Base-by-base conservation (phyloP, 2,329 filamentous ascomycete genomes). In the Mariannaea sp. region DNA sequence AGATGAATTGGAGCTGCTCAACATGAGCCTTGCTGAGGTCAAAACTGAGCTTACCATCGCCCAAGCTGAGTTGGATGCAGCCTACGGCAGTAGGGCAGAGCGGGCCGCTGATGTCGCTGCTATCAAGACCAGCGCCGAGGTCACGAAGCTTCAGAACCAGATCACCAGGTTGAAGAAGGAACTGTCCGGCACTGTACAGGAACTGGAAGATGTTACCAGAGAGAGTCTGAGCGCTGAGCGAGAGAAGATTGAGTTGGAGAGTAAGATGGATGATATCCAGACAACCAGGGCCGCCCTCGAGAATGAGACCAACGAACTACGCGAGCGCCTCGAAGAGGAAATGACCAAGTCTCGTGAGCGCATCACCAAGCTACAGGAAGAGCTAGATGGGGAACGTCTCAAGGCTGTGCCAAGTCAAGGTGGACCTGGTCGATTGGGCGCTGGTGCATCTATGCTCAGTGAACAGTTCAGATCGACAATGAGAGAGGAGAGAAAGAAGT, bases 11-110 rank as follows among this genome's bases (percentile, higher is more conserved):
- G 79, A 82, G 44, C 70, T 72, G 49, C 71, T 81, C 47, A 80
- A 80, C 67, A 72, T 76, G 64, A 76, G 77, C 64, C 67, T 84
- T 49, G 78, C 80, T 27, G 81, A 84, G 70, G 75, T 82, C 66
- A 85, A 85, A 75, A 84, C 81, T 47, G 82, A 85, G 63, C 74
- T 83, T 54, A 83, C 82, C 39, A 78, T 85, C 62, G 80, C 81
- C 44, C 80, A 81, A 64, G 83, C 83, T 14, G 83, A 86, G 68
- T 77, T 86, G 24, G 83, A 86, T 58, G 81, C 81, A 51, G 82
- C 82, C 20, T 84, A 85, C 65, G 82, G 82, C 52, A 78, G 79
- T 52, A 78, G 82, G 54, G 77, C 80, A 53, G 77, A 85, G 70
- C 80, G 83, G 17, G 82, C 82, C 16, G 79, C 80, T 10, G 81